These are phyloP conservation scores for Jacaranda mimosifolia DNA, from an alignment of 257 asterid genomes.

Conservation along the genomic window DNA sequence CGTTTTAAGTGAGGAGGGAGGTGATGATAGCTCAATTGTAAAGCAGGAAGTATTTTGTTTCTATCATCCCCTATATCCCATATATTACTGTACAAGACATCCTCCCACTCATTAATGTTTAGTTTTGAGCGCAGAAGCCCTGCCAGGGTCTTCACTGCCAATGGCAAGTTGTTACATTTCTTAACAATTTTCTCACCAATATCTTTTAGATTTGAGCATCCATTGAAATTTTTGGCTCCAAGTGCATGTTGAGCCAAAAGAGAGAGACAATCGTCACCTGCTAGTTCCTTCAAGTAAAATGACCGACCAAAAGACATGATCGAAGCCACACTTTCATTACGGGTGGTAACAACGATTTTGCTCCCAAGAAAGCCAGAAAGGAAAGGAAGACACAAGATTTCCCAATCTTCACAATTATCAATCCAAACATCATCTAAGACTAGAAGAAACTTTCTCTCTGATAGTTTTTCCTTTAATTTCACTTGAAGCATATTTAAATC, in stretches of 20 bases:
- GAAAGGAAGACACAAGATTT: constrained; percentile 14
- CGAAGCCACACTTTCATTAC: constrained; percentile 18
- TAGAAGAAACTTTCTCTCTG: constrained; percentile 11
- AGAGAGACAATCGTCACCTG: constrained; percentile 16
- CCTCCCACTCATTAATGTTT: constrained; percentile 22
- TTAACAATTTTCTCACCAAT: constrained; percentile 7
- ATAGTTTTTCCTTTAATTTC: constrained; percentile 12
- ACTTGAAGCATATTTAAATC: constrained; percentile 11
- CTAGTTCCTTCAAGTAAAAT: neutral
- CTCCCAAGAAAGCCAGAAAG: constrained; percentile 22
- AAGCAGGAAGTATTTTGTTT: constrained; percentile 25
- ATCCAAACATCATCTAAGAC: constrained; percentile 42
- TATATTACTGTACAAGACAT: constrained; percentile 33
- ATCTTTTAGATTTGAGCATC: neutral
- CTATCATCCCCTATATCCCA: constrained; percentile 12
- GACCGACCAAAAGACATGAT: neutral
- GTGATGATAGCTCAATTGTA: constrained; percentile 40
- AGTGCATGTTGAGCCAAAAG: constrained; percentile 31
- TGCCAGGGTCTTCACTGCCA: constrained; percentile 32
- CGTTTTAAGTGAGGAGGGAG: constrained; percentile 33
- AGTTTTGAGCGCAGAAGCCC: constrained; percentile 20
- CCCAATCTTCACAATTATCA: neutral
- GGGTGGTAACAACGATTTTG: constrained; percentile 34
- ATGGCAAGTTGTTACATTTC: constrained; percentile 28
- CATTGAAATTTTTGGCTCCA: neutral